These are phyloP conservation scores for Trichosporon inkin DNA, from an alignment of 1,284 basidiomycete genomes.

Conservation along the genomic window DNA sequence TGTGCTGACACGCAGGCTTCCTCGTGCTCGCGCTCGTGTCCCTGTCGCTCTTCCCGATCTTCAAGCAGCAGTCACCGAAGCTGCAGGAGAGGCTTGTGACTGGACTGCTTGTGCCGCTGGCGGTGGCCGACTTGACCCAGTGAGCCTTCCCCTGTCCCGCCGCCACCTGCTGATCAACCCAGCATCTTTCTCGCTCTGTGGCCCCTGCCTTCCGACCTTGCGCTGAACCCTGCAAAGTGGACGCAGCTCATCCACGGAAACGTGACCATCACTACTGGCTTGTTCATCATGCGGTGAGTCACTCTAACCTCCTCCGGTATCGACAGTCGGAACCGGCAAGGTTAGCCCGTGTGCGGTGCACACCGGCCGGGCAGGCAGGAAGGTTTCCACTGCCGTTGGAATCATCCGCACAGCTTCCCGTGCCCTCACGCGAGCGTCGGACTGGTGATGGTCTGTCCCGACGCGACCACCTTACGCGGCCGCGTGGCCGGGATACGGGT, in stretches of 20 bases:
- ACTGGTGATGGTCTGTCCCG: too few relatives aligned
- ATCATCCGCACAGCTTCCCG: too few relatives aligned
- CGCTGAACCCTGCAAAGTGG: constrained; percentile 39
- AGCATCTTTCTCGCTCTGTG: constrained; percentile 37
- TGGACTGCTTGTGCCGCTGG: constrained; percentile 43
- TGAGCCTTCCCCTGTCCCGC: background rate
- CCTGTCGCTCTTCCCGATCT: constrained; percentile 39
- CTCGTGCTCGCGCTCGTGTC: constrained; percentile 49
- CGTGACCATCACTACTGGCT: constrained; percentile 40
- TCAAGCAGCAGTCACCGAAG: constrained; percentile 22
- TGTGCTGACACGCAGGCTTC: constrained; percentile 37
- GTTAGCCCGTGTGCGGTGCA: too few relatives aligned
- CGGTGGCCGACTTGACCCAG: constrained; percentile 44
- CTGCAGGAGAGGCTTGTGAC: constrained; percentile 40
- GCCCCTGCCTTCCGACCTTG: constrained; percentile 33
- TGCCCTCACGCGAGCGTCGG: too few relatives aligned
- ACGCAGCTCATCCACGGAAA: constrained; percentile 48
- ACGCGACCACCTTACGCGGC: background rate
- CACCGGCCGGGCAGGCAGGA: too few relatives aligned
- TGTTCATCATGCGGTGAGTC: constrained; percentile 44
- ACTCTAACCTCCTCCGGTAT: background rate
- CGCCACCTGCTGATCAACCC: background rate
- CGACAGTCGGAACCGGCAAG: background rate
- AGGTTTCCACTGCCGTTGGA: too few relatives aligned
- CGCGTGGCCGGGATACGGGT: background rate